Base-by-base conservation (phyloP, 768 basidiomycete species). In the Serendipita sp. region DNA sequence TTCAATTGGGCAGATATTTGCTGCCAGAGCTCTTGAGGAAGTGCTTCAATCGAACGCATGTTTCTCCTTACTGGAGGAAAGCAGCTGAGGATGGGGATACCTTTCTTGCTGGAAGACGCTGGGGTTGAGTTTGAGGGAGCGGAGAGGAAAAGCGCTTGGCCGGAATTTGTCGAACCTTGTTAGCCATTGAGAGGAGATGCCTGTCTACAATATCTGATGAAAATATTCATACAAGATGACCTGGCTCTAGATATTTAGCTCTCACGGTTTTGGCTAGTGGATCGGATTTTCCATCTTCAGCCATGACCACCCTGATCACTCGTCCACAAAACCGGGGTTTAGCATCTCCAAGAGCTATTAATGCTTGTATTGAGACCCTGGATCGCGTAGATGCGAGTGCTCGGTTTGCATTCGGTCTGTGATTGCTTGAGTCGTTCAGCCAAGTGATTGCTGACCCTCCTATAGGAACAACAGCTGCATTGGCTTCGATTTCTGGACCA, bases 311-410 rank as follows among this genome's bases (percentile, higher is more conserved):
- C 2, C 7, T 48, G n/a, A 28, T 2, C 24, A 24, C 53, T 22
- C 53, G 53, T n/a, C 53, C 53, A 58, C 53, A 30, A 28, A n/a
- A 33, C 17, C 53, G 53, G 0, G 24, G 30, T 26, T 9, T 20
- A 33, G n/a, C 22, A 9, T 4, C 53, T 9, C 9, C n/a, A n/a
- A 24, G 53, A 28, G 33, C 22, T 11, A n/a, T 58, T 30, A 58
- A 1, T n/a, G 53, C 53, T 31, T 11, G 78, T 76, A n/a, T 81
- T 65, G 82, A 85, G 56, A 75, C 74, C 0, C 76, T 89, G 7
- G 80, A 82, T n/a, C 77, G 85, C 60, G 85, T 83, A 22, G 88
- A 90, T 65, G 86, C 86, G 0, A 88, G 86, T 2, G 87, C 86
- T 1, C 76, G 82, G 26, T 90, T 90, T 68, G 76, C 74, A 24